These are phyloP conservation scores for Lathyrus oleraceus DNA, from an alignment of 306 rosid species.

Conservation along the genomic window DNA sequence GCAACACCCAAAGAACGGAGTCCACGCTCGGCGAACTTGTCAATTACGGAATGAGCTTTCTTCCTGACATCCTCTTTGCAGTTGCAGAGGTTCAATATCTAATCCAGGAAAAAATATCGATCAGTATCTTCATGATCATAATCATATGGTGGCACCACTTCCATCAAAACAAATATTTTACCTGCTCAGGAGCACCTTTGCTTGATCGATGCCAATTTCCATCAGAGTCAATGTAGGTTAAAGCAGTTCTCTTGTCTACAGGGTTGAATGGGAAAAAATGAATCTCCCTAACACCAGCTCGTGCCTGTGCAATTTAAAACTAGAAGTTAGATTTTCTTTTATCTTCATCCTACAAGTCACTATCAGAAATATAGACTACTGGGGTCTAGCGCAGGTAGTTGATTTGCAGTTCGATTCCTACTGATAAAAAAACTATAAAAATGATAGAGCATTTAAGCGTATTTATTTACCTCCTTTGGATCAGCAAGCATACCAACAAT, in stretches of 20 bases:
- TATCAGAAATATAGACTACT: not conserved
- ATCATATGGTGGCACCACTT: not conserved
- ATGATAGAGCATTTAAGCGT: slow-evolving; percentile 12
- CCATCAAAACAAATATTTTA: slow-evolving; percentile 40
- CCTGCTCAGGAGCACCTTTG: slow-evolving; percentile 99
- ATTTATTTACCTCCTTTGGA: slow-evolving; percentile 87
- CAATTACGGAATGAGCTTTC: slow-evolving; percentile 69
- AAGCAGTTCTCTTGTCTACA: slow-evolving; percentile 97
- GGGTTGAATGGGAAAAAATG: slow-evolving; percentile 98
- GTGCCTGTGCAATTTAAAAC: slow-evolving; percentile 61
- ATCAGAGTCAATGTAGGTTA: slow-evolving; percentile 84
- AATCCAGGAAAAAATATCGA: slow-evolving; percentile 28
- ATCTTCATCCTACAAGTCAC: not conserved
- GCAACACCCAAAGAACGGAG: slow-evolving; percentile 96
- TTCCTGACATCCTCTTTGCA: slow-evolving; percentile 78
- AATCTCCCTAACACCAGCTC: slow-evolving; percentile 90
- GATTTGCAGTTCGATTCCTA: not conserved
- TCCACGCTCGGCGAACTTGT: slow-evolving; percentile 97
- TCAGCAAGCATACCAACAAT: slow-evolving; percentile 99
- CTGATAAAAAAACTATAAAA: not conserved
- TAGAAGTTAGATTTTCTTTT: not conserved
- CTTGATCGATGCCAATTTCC: slow-evolving; percentile 92
- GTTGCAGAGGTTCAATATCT: slow-evolving; percentile 92
- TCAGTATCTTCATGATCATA: slow-evolving; percentile 22
- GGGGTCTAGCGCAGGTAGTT: not conserved